Percentiles rank a stretch among this genome's conserved stretches.
phyloP scores from a whole-genome alignment of 306 rosid genomes.

The Inga oerstediana region DNA sequence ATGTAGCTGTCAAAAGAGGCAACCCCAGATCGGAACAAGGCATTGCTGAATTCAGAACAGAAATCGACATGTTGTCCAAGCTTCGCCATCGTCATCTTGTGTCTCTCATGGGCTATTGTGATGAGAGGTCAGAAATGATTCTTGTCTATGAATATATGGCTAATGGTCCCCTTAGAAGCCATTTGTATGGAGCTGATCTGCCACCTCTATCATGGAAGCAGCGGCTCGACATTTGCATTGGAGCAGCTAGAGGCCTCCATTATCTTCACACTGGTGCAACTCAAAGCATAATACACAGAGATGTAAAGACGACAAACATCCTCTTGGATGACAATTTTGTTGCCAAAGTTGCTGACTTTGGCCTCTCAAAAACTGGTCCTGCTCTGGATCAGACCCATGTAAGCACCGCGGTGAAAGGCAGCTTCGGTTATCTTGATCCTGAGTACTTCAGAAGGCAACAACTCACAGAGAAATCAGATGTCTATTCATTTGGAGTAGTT shows the following conservation, averaged over 20 bases:
- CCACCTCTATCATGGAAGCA: slow-evolving; percentile 89
- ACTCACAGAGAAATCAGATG: slow-evolving; percentile 96
- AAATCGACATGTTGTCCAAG: slow-evolving; percentile 95
- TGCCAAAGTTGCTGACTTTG: slow-evolving; percentile 98
- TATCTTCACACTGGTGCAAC: slow-evolving; percentile 97
- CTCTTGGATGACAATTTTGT: slow-evolving; percentile 91
- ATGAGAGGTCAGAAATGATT: slow-evolving; percentile 95
- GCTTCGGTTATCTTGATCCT: slow-evolving; percentile 98
- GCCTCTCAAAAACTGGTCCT: slow-evolving; percentile 95
- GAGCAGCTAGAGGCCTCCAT: slow-evolving; percentile 96
- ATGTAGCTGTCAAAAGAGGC: slow-evolving; percentile 91
- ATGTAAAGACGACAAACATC: slow-evolving; percentile 95
- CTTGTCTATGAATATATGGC: slow-evolving; percentile 98
- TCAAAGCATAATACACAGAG: slow-evolving; percentile 93
- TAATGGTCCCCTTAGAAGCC: slow-evolving; percentile 95
- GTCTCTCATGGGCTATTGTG: slow-evolving; percentile 95
- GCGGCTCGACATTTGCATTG: slow-evolving; percentile 94
- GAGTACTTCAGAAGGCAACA: slow-evolving; percentile 96
- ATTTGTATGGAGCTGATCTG: slow-evolving; percentile 84
- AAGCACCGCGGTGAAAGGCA: slow-evolving; percentile 97
- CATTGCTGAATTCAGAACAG: slow-evolving; percentile 89
- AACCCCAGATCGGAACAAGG: slow-evolving; percentile 97
- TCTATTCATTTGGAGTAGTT: slow-evolving; percentile 95
- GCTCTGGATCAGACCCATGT: slow-evolving; percentile 94
- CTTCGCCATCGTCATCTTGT: slow-evolving; percentile 96